Evolutionary conservation across 495 filamentous ascomycete genomes (phyloP), one percentile per base, ranked within the genome.

Genomic region (Penicillium nucicola): DNA sequence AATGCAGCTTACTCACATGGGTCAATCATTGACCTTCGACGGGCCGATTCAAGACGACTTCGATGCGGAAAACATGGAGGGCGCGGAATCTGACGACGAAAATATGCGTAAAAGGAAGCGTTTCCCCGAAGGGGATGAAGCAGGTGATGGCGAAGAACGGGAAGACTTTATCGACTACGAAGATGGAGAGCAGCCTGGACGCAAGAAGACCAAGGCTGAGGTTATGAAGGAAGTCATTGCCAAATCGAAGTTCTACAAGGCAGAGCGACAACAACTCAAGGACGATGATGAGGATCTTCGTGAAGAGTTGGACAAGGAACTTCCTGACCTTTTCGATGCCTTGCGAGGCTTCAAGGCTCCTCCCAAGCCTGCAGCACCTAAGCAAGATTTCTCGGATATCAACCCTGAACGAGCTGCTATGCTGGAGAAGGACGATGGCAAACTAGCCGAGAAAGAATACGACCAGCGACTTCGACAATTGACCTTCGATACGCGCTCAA

Each of bases 191-290:
- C 56, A 72, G 41, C 85, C 88, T 0, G 86, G 89, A 53, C 78
- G 84, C 36, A 96, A 96, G 63, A 99, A 96, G 71, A 87, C 84
- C 15, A 97, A 92, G 66, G 82, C 90, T 39, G 93, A 99, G 63
- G 88, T 97, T 28, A 96, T 97, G 86, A 87, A 92, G 57, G 95
- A 98, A 68, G 83, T 97, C 51, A 97, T 97, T 52, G 87, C 91
- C 32, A 99, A 97, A 69, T 97, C 95, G 2, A 99, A 97, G 65
- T 78, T 88, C 22, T 77, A 96, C 76, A 97, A 95, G 70, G 87
- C 89, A 50, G 90, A 97, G 69, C 85, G 93, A 17, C 95, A 97
- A 71, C 83, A 89, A 46, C 80, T 81, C 7, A 98, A 97, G 66
- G 93, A 97, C 51, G 90, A 96, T 38, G 92, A 98, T 59, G 90